phyloP scores from a whole-genome alignment of 163 green algal genomes.

The Chloromonas sp. region DNA sequence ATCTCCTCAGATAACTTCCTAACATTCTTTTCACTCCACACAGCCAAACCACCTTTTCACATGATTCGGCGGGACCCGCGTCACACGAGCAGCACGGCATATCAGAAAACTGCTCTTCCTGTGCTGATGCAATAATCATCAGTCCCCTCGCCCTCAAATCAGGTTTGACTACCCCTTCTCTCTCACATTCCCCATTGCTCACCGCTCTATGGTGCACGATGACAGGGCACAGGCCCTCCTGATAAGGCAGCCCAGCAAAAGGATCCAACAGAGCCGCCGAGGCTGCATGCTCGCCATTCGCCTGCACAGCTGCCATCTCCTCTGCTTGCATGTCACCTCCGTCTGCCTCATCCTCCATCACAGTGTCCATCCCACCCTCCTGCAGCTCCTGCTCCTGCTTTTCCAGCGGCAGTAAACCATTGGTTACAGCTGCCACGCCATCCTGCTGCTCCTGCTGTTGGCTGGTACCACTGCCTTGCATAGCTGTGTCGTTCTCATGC shows the following conservation, averaged over 20 bases:
- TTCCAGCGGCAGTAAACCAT: background rate
- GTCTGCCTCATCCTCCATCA: background rate
- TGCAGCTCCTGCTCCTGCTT: background rate
- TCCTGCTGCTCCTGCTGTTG: no score
- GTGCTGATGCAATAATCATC: no score
- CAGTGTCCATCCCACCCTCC: background rate
- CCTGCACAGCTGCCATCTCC: background rate
- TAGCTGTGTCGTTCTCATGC: background rate
- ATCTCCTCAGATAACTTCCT: no score
- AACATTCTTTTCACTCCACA: no score
- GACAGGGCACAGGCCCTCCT: background rate
- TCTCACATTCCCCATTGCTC: no score
- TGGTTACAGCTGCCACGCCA: background rate
- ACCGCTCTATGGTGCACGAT: conserved; percentile 3
- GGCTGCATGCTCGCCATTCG: no score
- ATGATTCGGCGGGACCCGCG: no score
- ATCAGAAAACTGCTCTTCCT: no score
- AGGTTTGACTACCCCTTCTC: no score
- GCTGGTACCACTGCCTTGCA: background rate
- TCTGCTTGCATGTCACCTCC: background rate
- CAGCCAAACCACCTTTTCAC: no score
- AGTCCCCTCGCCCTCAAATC: no score
- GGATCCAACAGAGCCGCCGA: background rate
- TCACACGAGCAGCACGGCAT: no score
- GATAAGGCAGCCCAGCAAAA: background rate